Evolutionary conservation across 495 filamentous ascomycete species (phyloP).

Genomic region (Xylaria cubensis): DNA sequence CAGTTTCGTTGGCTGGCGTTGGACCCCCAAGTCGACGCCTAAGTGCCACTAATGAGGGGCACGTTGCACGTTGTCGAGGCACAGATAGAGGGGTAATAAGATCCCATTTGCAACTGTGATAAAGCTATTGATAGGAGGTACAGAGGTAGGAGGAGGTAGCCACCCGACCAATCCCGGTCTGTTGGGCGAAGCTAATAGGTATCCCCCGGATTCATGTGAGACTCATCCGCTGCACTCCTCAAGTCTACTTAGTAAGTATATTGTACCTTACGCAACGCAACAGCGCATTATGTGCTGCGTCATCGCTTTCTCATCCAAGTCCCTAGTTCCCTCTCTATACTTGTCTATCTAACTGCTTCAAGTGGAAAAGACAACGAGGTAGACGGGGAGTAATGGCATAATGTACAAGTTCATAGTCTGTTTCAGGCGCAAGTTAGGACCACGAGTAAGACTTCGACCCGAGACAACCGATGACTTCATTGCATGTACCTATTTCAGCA

Average conservation of each 20-base stretch:
- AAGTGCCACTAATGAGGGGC: constrained; percentile 22
- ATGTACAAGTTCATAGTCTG: background rate
- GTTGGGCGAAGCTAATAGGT: constrained; percentile 10
- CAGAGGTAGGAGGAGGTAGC: background rate
- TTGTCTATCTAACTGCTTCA: background rate
- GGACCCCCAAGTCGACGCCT: constrained; percentile 17
- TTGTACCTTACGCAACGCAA: background rate
- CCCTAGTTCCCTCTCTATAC: background rate
- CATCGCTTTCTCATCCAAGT: background rate
- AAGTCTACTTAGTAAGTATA: background rate
- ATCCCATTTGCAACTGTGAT: constrained; percentile 2
- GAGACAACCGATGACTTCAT: constrained; percentile 18
- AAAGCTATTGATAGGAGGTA: background rate
- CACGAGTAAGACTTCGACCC: background rate
- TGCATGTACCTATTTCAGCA: background rate
- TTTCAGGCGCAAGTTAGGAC: background rate
- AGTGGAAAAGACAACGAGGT: background rate
- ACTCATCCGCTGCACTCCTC: constrained; percentile 1
- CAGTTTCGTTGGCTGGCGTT: constrained; percentile 7
- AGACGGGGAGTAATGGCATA: background rate
- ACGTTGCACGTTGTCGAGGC: background rate
- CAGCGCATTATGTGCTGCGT: background rate
- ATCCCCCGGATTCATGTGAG: constrained; percentile 25
- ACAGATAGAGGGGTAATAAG: constrained; percentile 25
- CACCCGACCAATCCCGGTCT: background rate